Base-by-base conservation (phyloP, 2,329 filamentous ascomycete genomes). In the Pyrenophora graminea region DNA sequence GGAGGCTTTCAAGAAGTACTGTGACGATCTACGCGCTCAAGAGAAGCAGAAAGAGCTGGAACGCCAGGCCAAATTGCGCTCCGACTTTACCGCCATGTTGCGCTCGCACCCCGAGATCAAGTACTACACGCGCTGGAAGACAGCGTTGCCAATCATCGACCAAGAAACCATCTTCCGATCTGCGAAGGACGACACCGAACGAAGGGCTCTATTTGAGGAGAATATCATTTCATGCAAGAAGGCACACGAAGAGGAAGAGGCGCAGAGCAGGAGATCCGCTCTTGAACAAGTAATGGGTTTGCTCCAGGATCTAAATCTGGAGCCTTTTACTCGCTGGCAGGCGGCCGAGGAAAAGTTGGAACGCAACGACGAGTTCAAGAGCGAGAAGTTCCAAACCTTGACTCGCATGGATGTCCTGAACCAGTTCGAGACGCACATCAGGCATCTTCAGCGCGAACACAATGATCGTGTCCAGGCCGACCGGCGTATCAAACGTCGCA, bases 91-190 rank as follows among this genome's bases (percentile, higher is more conserved):
- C 62, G 92, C 87, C 48, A 99, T 99, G 94, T 83, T 99, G 61
- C 91, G 88, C 76, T 92, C 91, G 61, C 93, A 99, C 73, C 91
- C 92, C 55, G 94, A 99, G 74, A 97, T 99, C 75, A 94, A 92
- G 74, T 86, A 97, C 73, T 97, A 95, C 74, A 97, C 93, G 36
- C 88, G 91, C 55, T 99, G 94, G 94, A 96, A 91, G 82, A 97
- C 91, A 13, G 94, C 93, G 45, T 87, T 90, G 42, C 91, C 91
- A 8, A 95, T 97, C 59, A 91, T 99, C 56, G 91, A 97, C 74
- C 89, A 89, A 42, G 94, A 99, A 79, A 94, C 91, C 40, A 94
- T 96, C 53, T 99, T 97, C 78, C 88, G 91, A 64, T 93, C 91
- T 25, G 93, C 92, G 37, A 89, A 88, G 63, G 84, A 93, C 69